phyloP scores from a whole-genome alignment of 306 rosid species.

The Hippophae tibetana region DNA sequence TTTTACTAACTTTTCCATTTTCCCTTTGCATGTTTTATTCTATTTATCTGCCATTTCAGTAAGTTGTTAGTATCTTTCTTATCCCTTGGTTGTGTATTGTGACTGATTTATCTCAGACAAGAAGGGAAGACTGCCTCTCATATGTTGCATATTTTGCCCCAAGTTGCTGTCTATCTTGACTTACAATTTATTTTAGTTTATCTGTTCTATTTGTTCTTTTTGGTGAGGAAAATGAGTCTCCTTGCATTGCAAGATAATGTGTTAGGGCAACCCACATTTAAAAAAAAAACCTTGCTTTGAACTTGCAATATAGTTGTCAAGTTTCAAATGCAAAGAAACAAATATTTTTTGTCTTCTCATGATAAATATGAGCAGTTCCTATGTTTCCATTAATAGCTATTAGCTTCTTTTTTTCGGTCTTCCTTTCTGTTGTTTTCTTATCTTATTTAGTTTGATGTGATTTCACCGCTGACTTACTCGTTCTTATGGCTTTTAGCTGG shows the following conservation, averaged over 20 bases:
- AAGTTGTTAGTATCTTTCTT: not conserved
- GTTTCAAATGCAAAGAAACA: too few relatives aligned
- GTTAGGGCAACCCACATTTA: too few relatives aligned
- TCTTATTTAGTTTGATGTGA: not conserved
- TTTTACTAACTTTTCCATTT: not conserved
- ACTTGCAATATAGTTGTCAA: too few relatives aligned
- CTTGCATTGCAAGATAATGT: too few relatives aligned
- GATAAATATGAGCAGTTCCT: too few relatives aligned
- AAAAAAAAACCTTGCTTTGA: too few relatives aligned
- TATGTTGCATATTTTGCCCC: not conserved
- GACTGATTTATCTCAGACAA: not conserved
- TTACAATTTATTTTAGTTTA: too few relatives aligned
- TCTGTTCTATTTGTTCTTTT: too few relatives aligned
- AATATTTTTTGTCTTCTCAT: too few relatives aligned
- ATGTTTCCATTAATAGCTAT: not conserved
- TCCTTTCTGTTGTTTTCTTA: not conserved
- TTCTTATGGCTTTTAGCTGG: conserved; percentile 55
- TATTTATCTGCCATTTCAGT: too few relatives aligned
- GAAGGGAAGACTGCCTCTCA: not conserved
- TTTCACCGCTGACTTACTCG: conserved; percentile 12
- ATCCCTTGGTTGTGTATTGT: not conserved
- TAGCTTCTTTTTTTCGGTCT: conserved; percentile 2
- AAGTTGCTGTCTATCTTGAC: too few relatives aligned
- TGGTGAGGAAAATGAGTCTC: too few relatives aligned
- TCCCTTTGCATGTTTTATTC: not conserved